phyloP scores from a whole-genome alignment of 306 rosid genomes.

The Cyamopsis tetragonoloba region DNA sequence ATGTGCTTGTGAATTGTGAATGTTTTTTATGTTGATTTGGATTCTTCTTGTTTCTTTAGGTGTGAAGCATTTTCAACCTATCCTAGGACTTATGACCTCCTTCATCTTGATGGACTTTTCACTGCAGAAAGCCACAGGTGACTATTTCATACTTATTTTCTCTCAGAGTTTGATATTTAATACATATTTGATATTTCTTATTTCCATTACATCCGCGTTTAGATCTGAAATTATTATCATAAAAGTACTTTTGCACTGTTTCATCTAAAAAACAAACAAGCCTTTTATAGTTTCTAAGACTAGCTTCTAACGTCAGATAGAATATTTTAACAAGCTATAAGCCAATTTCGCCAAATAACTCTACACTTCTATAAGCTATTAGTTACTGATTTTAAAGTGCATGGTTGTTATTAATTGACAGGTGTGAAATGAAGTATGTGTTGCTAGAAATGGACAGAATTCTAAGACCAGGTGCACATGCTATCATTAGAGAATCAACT shows the following conservation, averaged over 20 bases:
- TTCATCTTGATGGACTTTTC: slow-evolving; percentile 92
- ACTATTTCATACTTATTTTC: neutral
- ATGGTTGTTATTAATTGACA: slow-evolving; percentile 30
- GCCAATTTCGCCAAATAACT: too few relatives aligned
- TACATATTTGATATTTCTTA: too few relatives aligned
- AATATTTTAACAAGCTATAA: too few relatives aligned
- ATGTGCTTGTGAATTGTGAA: neutral
- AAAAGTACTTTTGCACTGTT: too few relatives aligned
- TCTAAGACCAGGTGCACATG: slow-evolving; percentile 69
- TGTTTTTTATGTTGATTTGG: slow-evolving; percentile 14
- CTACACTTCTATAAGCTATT: too few relatives aligned
- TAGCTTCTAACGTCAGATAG: too few relatives aligned
- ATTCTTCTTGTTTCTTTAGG: slow-evolving; percentile 52
- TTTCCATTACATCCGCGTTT: too few relatives aligned
- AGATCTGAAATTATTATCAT: too few relatives aligned
- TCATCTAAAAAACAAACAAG: too few relatives aligned
- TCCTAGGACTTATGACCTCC: slow-evolving; percentile 94
- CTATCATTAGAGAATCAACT: slow-evolving; percentile 70
- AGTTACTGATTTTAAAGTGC: too few relatives aligned
- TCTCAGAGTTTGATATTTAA: too few relatives aligned
- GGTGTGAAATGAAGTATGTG: slow-evolving; percentile 90
- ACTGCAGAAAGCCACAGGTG: slow-evolving; percentile 93
- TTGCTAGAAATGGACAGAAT: slow-evolving; percentile 95
- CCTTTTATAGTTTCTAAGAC: too few relatives aligned
- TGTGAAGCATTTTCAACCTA: slow-evolving; percentile 97